Evolutionary conservation across 2,329 filamentous ascomycete genomes (phyloP).

Genomic region (Plectosphaerella cucumerina): DNA sequence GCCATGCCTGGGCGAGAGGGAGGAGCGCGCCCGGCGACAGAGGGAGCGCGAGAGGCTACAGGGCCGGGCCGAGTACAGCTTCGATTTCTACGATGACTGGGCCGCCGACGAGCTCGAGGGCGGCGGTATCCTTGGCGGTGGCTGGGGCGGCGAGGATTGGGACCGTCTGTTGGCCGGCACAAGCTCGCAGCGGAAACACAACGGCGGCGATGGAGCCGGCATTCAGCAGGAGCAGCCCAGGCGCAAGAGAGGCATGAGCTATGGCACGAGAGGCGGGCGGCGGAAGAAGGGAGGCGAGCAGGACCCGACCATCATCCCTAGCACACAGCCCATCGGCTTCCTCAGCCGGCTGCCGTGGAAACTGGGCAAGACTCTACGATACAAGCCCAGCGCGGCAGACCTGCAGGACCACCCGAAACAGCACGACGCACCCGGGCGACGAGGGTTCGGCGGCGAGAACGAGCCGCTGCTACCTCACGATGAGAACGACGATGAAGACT

Average conservation of each 20-base stretch:
- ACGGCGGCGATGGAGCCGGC: conserved; percentile 3
- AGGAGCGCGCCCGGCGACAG: conserved; percentile 67
- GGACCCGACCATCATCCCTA: conserved; percentile 88
- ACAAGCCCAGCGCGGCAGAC: conserved; percentile 87
- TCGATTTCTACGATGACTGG: conserved; percentile 99
- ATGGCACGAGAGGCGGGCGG: conserved; percentile 62
- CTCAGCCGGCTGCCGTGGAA: conserved; percentile 80
- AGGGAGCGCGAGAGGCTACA: conserved; percentile 57
- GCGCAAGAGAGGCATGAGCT: conserved; percentile 81
- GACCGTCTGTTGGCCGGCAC: conserved; percentile 75
- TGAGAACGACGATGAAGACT: conserved; percentile 9
- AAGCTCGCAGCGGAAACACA: conserved; percentile 38
- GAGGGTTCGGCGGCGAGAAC: conserved; percentile 47
- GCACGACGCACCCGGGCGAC: conserved; percentile 25
- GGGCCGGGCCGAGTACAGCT: conserved; percentile 74
- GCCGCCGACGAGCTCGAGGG: conserved; percentile 49
- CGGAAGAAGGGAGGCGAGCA: conserved; percentile 38
- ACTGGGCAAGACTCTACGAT: conserved; percentile 75
- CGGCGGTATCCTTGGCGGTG: conserved; percentile 55
- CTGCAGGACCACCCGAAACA: conserved; percentile 77
- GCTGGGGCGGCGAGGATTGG: conserved; percentile 80
- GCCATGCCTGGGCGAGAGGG: conserved; percentile 66
- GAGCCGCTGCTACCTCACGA: conserved; percentile 61
- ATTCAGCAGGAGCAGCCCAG: conserved; percentile 60
- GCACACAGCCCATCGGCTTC: conserved; percentile 81